These are phyloP conservation scores for Funneliformis mosseae DNA, from an alignment of 192 early-diverging fungal species.

Conservation along the genomic window DNA sequence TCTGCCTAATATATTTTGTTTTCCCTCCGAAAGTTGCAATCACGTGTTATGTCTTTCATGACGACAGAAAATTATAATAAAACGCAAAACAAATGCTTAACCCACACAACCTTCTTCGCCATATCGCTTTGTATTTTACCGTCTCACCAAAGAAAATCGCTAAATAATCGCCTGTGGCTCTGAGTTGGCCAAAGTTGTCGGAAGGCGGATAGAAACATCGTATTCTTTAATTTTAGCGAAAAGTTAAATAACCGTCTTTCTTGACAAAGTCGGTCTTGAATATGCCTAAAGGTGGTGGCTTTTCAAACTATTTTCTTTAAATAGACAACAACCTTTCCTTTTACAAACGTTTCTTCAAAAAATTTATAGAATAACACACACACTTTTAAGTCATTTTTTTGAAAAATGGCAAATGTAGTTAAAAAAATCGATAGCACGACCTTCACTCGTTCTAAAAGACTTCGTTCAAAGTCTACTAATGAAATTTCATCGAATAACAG, in stretches of 20 bases:
- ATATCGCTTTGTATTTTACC: neutral
- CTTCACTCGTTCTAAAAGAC: neutral
- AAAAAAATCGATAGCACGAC: neutral
- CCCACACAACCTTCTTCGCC: constrained; percentile 1
- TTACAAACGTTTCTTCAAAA: neutral
- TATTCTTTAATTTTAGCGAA: neutral
- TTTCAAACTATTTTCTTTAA: neutral
- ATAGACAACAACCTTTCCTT: neutral
- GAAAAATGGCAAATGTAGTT: constrained; percentile 9
- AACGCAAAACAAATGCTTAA: neutral
- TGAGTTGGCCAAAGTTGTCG: neutral
- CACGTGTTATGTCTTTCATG: neutral
- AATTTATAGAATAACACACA: neutral
- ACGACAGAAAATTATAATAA: constrained; percentile 1
- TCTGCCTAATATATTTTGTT: too few species aligned
- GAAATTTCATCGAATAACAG: neutral
- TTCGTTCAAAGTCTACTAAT: too few species aligned
- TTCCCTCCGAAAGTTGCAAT: neutral
- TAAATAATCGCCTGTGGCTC: constrained; percentile 1
- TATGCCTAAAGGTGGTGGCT: constrained; percentile 21
- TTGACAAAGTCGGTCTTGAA: neutral
- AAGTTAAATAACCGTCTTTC: neutral
- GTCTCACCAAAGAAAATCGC: neutral
- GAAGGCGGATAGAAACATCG: neutral
- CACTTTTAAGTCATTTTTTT: neutral